Evolutionary conservation across 805 yeast genomes (phyloP).

Genomic region (Jamesozyma spencerorum): DNA sequence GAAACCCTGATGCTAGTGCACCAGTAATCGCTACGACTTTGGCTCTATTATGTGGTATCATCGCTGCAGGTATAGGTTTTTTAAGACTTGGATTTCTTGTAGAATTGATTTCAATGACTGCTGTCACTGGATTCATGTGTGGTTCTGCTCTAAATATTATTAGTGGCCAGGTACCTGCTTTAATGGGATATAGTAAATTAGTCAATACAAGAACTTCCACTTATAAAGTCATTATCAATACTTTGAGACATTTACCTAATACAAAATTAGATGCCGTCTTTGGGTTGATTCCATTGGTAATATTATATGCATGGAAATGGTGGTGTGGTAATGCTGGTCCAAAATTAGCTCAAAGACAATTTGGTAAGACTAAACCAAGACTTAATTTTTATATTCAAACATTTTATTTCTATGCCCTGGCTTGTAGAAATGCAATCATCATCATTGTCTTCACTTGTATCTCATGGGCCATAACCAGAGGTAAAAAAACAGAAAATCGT

Average conservation of each 20-base stretch:
- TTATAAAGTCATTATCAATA: conserved; percentile 57
- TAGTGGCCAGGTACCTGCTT: conserved; percentile 76
- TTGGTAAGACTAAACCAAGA: conserved; percentile 11
- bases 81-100: conserved; percentile 79
- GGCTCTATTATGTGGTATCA: conserved; percentile 75
- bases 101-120: conserved; percentile 83
- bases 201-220: conserved; percentile 71
- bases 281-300: conserved; percentile 64
- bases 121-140: conserved; percentile 89
- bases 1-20: conserved; percentile 32
- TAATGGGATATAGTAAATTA: conserved; percentile 60
- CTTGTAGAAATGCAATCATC: conserved; percentile 72
- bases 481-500: conserved; percentile 32
- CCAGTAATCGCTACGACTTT: conserved; percentile 61
- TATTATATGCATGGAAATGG: conserved; percentile 68
- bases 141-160: conserved; percentile 85
- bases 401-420: conserved; percentile 59
- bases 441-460: conserved; percentile 76
- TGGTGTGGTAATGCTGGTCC: conserved; percentile 45
- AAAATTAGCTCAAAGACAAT: conserved; percentile 50
- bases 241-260: conserved; percentile 60
- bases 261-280: conserved; percentile 80
- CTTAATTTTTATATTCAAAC: conserved; percentile 22
- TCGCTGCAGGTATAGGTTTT: conserved; percentile 74
- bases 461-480: conserved; percentile 64